These are phyloP conservation scores for Pestalotiopsis sp. DNA, from an alignment of 2,329 filamentous ascomycete species.

Conservation along the genomic window DNA sequence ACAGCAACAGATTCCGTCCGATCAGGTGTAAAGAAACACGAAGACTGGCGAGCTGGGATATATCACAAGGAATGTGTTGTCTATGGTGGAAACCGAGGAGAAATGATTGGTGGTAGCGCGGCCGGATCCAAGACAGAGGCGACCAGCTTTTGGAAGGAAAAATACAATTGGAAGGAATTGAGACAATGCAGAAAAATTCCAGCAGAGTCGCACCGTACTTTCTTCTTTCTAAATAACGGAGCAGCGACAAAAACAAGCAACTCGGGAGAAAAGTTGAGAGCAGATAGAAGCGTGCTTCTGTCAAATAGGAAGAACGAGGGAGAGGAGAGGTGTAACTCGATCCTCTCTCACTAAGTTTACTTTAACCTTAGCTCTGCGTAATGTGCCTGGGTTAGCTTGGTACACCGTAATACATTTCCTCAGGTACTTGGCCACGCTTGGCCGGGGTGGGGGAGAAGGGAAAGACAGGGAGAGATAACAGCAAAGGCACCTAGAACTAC, in stretches of 20 bases:
- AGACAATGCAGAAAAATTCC: slow-evolving; percentile 29
- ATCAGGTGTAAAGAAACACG: slow-evolving; percentile 15
- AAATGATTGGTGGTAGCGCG: not conserved
- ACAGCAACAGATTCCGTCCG: slow-evolving; percentile 13
- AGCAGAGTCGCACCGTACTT: slow-evolving; percentile 18
- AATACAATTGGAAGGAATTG: slow-evolving; percentile 23
- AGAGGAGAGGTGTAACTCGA: not conserved
- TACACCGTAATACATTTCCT: not conserved
- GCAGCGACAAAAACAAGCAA: slow-evolving; percentile 15
- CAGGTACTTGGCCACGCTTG: not conserved
- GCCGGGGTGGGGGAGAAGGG: not conserved
- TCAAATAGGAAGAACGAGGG: not conserved
- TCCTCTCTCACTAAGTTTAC: not conserved
- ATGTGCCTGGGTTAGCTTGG: not conserved
- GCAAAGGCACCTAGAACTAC: not conserved
- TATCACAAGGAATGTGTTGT: slow-evolving; percentile 32
- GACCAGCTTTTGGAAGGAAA: slow-evolving; percentile 23
- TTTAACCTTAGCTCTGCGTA: not conserved
- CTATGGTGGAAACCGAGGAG: slow-evolving; percentile 23
- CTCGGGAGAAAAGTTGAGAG: slow-evolving; percentile 15
- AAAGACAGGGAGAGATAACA: not conserved
- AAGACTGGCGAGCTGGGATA: slow-evolving; percentile 13
- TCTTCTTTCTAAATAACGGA: slow-evolving; percentile 21
- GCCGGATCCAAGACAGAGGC: slow-evolving; percentile 31
- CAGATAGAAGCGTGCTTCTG: not conserved